Conservation (phyloP, 2,329 filamentous ascomycete genomes). For the Thelonectria discophora region DNA sequence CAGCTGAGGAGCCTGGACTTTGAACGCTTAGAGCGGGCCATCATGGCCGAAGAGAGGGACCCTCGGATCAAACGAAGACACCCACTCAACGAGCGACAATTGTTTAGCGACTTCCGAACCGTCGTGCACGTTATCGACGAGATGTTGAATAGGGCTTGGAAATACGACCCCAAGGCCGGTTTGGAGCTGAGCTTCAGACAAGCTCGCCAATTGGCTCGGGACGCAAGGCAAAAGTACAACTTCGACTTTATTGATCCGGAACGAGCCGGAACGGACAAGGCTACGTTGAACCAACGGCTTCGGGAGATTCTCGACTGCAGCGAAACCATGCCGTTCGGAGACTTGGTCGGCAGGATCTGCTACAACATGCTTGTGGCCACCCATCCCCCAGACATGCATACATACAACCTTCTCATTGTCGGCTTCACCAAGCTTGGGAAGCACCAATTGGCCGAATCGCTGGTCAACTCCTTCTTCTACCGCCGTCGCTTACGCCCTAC, state of each 20-base stretch:
- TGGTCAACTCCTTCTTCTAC: slow-evolving; percentile 61
- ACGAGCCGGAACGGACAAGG: slow-evolving; percentile 39
- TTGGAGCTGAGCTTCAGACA: slow-evolving; percentile 40
- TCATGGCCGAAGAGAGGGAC: slow-evolving; percentile 43
- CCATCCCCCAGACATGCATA: slow-evolving; percentile 71
- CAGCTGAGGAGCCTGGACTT: slow-evolving; percentile 41
- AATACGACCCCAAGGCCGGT: slow-evolving; percentile 30
- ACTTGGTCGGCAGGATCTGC: slow-evolving; percentile 56
- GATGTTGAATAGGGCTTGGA: slow-evolving; percentile 43
- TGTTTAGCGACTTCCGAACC: slow-evolving; percentile 41
- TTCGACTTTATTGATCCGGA: slow-evolving; percentile 43
- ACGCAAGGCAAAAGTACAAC: slow-evolving; percentile 34
- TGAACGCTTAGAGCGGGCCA: slow-evolving; percentile 43
- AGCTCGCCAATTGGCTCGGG: slow-evolving; percentile 37
- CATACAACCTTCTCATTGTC: slow-evolving; percentile 76
- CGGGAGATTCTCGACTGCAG: slow-evolving; percentile 41
- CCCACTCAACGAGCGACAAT: slow-evolving; percentile 39
- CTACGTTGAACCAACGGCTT: slow-evolving; percentile 43
- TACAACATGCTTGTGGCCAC: slow-evolving; percentile 73
- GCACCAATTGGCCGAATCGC: slow-evolving; percentile 59
- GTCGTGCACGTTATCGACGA: slow-evolving; percentile 42
- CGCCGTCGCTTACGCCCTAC: slow-evolving; percentile 57
- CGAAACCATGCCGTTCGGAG: slow-evolving; percentile 40
- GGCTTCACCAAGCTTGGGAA: slow-evolving; percentile 65
- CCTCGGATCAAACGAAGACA: slow-evolving; percentile 30